phyloP scores from a whole-genome alignment of 495 filamentous ascomycete species.

The Cercophora sp. region DNA sequence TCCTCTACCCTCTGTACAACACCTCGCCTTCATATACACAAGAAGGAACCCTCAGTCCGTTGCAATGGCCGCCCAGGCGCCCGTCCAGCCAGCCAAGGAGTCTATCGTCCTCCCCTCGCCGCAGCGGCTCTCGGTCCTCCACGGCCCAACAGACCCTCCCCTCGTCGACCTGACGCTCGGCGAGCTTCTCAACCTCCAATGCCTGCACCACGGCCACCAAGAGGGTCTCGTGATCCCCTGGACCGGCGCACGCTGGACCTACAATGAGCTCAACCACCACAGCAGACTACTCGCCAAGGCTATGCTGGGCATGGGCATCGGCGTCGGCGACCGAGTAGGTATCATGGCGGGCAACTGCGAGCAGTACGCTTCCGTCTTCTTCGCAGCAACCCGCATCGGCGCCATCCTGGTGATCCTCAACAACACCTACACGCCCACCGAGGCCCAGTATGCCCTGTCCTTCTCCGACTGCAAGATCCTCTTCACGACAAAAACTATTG shows the following conservation, averaged over 20 bases:
- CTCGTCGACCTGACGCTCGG: conserved; percentile 60
- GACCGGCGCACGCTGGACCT: conserved; percentile 65
- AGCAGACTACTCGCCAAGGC: conserved; percentile 56
- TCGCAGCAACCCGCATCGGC: conserved; percentile 62
- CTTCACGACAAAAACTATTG: conserved; percentile 61
- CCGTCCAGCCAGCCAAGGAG: conserved; percentile 17
- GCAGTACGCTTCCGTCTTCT: conserved; percentile 65
- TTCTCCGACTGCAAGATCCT: conserved; percentile 62
- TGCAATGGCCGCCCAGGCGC: too few species aligned
- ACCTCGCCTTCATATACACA: too few species aligned
- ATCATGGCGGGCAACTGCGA: conserved; percentile 72
- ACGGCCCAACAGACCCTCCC: conserved; percentile 56
- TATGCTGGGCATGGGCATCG: conserved; percentile 55
- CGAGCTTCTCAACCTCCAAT: conserved; percentile 59
- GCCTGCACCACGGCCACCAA: conserved; percentile 52
- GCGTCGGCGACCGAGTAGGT: conserved; percentile 60
- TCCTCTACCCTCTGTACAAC: too few species aligned
- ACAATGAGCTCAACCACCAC: conserved; percentile 58
- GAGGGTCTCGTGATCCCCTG: conserved; percentile 64
- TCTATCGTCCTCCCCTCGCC: conserved; percentile 25
- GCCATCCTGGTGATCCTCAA: conserved; percentile 66
- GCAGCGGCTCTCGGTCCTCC: conserved; percentile 49
- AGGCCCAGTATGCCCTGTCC: conserved; percentile 59
- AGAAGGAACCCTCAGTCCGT: too few species aligned
- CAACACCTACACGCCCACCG: conserved; percentile 65